phyloP scores from a whole-genome alignment of 1,139 yeast genomes.

The Pichia sp. region DNA sequence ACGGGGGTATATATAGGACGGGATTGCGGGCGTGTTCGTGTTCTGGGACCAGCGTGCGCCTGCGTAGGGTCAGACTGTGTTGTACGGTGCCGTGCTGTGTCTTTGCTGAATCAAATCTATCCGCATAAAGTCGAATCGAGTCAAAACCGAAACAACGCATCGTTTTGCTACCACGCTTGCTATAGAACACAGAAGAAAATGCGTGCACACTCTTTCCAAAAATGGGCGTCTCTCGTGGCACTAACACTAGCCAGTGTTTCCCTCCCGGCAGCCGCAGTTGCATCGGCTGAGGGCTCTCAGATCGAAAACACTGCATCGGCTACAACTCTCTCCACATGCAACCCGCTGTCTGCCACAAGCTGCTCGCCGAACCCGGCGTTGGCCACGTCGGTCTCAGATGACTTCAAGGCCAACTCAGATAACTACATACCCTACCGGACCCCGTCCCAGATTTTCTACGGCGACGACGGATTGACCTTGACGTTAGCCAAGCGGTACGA shows the following conservation, averaged over 20 bases:
- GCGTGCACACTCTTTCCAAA: background rate
- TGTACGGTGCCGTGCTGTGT: no score
- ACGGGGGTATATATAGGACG: background rate
- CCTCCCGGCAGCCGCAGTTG: background rate
- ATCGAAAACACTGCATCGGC: slow-evolving; percentile 12
- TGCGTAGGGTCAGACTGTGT: no score
- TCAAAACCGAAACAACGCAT: background rate
- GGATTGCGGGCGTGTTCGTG: background rate
- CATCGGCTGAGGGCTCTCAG: background rate
- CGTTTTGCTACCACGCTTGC: no score
- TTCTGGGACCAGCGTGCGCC: no score
- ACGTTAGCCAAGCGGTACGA: slow-evolving; percentile 59
- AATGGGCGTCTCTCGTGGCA: background rate
- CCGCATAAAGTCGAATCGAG: background rate
- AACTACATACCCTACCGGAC: slow-evolving; percentile 38
- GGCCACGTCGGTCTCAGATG: slow-evolving; percentile 48
- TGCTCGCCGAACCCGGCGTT: slow-evolving; percentile 55
- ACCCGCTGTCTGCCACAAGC: slow-evolving; percentile 36
- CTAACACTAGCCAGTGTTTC: background rate
- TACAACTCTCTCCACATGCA: slow-evolving; percentile 34
- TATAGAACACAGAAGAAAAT: background rate
- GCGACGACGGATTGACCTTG: slow-evolving; percentile 56
- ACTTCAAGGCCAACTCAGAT: slow-evolving; percentile 42
- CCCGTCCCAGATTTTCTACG: slow-evolving; percentile 37
- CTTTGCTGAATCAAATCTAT: no score